Evolutionary conservation across 495 filamentous ascomycete genomes (phyloP).

Genomic region (Amphirosellinia nigrospora): DNA sequence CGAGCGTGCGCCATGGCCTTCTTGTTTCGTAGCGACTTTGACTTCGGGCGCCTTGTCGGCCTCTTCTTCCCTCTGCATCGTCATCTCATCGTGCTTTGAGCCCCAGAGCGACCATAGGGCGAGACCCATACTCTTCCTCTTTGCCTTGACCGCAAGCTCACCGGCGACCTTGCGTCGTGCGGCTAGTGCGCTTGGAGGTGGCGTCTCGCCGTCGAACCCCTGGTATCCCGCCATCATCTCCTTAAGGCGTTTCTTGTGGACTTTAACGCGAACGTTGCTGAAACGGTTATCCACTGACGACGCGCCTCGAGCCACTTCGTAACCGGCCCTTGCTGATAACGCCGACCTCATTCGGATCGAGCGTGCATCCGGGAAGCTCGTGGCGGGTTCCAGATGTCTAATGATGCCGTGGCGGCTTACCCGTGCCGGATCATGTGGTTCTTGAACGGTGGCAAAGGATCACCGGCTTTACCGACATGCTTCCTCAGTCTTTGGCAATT

Average conservation of each 20-base stretch:
- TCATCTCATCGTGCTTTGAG: constrained; percentile 82
- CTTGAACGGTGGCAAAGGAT: constrained; percentile 76
- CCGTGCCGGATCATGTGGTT: constrained; percentile 90
- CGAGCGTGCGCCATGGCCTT: constrained; percentile 48
- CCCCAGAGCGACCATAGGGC: constrained; percentile 85
- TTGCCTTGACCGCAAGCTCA: constrained; percentile 51
- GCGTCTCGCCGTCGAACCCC: constrained; percentile 72
- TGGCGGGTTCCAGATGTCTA: constrained; percentile 65
- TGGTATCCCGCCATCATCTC: constrained; percentile 75
- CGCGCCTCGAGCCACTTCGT: constrained; percentile 81
- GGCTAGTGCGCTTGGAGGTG: constrained; percentile 83
- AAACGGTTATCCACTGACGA: constrained; percentile 72
- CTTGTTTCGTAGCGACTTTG: constrained; percentile 33
- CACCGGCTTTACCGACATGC: constrained; percentile 78
- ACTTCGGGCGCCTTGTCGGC: constrained; percentile 39
- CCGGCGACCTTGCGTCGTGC: constrained; percentile 64
- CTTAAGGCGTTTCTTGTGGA: constrained; percentile 71
- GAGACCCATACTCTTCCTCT: constrained; percentile 73
- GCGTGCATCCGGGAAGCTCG: constrained; percentile 65
- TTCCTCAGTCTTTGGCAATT: constrained; percentile 25
- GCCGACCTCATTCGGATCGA: constrained; percentile 70
- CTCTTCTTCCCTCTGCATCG: constrained; percentile 59
- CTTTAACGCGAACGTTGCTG: constrained; percentile 64
- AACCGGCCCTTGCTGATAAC: constrained; percentile 76
- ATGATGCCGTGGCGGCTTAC: constrained; percentile 78